phyloP scores from a whole-genome alignment of 805 yeast genomes.

The Metahyphopichia silvanorum region DNA sequence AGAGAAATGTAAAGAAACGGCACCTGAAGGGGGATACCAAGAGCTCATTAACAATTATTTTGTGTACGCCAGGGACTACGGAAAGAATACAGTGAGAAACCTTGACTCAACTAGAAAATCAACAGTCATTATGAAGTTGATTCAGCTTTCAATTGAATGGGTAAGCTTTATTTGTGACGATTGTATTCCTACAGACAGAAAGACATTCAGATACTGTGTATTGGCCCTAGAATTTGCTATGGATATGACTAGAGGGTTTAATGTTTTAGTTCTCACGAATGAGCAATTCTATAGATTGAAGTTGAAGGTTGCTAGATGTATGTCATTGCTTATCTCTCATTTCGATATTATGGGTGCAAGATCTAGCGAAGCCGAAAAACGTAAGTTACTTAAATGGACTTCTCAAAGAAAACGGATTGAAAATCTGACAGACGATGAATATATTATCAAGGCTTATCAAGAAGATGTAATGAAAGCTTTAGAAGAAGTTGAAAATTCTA shows the following conservation, averaged over 20 bases:
- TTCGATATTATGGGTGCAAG: slow-evolving; percentile 98
- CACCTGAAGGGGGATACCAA: slow-evolving; percentile 56
- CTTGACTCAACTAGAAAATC: slow-evolving; percentile 67
- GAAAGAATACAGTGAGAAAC: slow-evolving; percentile 63
- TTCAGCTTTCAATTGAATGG: slow-evolving; percentile 84
- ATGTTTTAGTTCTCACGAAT: slow-evolving; percentile 75
- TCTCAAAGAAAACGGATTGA: slow-evolving; percentile 52
- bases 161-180: slow-evolving; percentile 90
- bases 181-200: slow-evolving; percentile 87
- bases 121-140: slow-evolving; percentile 64
- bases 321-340: slow-evolving; percentile 89
- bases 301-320: slow-evolving; percentile 86
- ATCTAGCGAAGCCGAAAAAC: slow-evolving; percentile 65
- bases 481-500: slow-evolving; percentile 55
- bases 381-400: slow-evolving; percentile 52
- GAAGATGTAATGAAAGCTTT: slow-evolving; percentile 69
- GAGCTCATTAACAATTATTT: slow-evolving; percentile 74
- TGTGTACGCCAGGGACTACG: slow-evolving; percentile 77
- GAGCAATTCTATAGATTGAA: slow-evolving; percentile 71
- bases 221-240: slow-evolving; percentile 92
- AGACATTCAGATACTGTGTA: slow-evolving; percentile 95
- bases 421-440: slow-evolving; percentile 38
- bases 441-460: slow-evolving; percentile 48
- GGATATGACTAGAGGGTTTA: slow-evolving; percentile 89
- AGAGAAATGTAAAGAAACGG: slow-evolving; percentile 52